Evolutionary conservation across 345 rosid species (phyloP).

Genomic region (Orychophragmus violaceus): DNA sequence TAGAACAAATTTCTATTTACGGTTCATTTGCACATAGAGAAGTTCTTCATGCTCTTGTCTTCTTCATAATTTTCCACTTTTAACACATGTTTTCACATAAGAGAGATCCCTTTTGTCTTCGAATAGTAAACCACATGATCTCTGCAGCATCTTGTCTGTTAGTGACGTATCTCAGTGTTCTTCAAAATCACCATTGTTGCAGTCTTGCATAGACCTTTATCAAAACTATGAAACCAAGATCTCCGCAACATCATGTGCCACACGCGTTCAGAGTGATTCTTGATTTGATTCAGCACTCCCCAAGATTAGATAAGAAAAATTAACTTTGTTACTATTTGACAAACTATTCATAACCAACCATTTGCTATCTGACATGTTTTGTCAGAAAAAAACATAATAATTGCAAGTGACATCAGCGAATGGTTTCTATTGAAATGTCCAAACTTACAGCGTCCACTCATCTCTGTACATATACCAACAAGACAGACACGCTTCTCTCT

Average conservation of each 20-base stretch:
- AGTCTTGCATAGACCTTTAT: background rate
- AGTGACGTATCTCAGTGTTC: background rate
- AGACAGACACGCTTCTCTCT: background rate
- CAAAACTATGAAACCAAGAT: no score
- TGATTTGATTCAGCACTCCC: background rate
- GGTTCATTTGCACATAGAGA: background rate
- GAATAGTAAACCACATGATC: no score
- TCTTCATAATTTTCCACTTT: background rate
- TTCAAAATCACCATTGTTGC: background rate
- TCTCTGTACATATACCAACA: background rate
- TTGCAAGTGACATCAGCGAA: constrained; percentile 1
- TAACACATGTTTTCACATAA: background rate
- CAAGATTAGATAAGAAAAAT: background rate
- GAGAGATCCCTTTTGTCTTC: no score
- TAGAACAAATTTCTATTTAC: constrained; percentile 13
- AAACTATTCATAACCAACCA: background rate
- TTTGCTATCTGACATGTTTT: background rate
- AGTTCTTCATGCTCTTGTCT: background rate
- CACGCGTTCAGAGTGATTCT: background rate
- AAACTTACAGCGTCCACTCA: background rate
- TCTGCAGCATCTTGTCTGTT: constrained; percentile 33
- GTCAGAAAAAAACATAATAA: background rate
- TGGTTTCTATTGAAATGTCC: background rate
- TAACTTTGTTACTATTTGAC: background rate
- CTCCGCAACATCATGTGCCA: background rate